Conservation (phyloP, 163 green algal species). For the Volvox carteri region DNA sequence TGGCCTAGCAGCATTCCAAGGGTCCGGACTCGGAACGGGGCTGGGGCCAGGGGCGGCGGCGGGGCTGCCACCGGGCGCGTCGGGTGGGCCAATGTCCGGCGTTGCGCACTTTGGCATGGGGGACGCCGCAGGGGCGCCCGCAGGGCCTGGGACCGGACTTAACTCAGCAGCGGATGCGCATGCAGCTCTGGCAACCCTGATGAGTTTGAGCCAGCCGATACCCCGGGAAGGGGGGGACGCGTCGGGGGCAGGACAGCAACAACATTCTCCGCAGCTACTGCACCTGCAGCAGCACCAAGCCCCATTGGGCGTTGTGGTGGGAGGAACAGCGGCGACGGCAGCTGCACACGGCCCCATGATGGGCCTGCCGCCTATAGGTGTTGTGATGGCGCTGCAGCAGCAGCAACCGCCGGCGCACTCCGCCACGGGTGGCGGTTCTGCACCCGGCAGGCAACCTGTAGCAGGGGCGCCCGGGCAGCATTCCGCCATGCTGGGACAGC, state of each 20-base stretch:
- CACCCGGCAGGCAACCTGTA: not conserved
- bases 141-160: not conserved
- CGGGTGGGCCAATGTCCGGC: not conserved
- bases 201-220: not conserved
- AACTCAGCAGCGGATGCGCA: constrained; percentile 10
- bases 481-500: constrained; percentile 1
- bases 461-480: not conserved
- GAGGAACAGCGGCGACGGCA: not conserved
- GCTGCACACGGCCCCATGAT: not conserved
- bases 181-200: not conserved
- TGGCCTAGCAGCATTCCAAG: not conserved
- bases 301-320: constrained; percentile 1
- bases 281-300: constrained; percentile 23
- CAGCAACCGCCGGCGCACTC: constrained; percentile 5
- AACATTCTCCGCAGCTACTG: not conserved
- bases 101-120: not conserved
- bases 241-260: not conserved
- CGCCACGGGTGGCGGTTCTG: not conserved
- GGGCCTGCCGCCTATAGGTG: constrained; percentile 6
- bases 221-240: not conserved
- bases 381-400: constrained; percentile 21
- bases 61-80: not conserved
- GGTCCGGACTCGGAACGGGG: not conserved
- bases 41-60: not conserved
- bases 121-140: not conserved